Evolutionary conservation across 257 asterid genomes (phyloP), one percentile per base, ranked within the genome.

Genomic region (Leonotis leonurus): DNA sequence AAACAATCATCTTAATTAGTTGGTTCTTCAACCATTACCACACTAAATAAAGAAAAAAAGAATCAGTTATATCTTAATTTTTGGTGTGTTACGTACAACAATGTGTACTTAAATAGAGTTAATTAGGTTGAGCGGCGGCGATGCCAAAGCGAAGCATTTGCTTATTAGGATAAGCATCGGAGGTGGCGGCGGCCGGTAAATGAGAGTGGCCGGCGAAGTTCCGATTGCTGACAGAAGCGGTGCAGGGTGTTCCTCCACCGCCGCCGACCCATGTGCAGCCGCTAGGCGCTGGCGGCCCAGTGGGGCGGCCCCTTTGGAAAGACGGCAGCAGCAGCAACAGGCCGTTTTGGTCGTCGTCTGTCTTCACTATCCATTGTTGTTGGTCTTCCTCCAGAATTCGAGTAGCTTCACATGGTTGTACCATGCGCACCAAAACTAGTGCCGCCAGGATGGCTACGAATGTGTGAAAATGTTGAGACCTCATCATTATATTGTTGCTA

Each of bases 381-480:
- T 65, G 63, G 59, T 73, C 81, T 46, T 73, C 73, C 46, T 73
- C 80, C 5, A 81, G 81, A 65, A 81, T 26, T 57, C 84, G 70
- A 53, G 79, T 43, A 27, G 78, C 83, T 66, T 74, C 74, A 11
- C 18, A 25, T 44, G 68, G 60, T 35, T 72, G 60, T 32, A 61
- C 41, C n/a, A n/a, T n/a, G n/a, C n/a, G n/a, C n/a, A n/a, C n/a
- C n/a, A n/a, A n/a, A n/a, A n/a, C n/a, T n/a, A n/a, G n/a, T n/a
- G n/a, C n/a, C n/a, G n/a, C n/a, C n/a, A n/a, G n/a, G n/a, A n/a
- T n/a, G n/a, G n/a, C n/a, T n/a, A n/a, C n/a, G n/a, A n/a, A n/a
- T n/a, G n/a, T n/a, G n/a, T n/a, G n/a, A n/a, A n/a, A n/a, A n/a
- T n/a, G n/a, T n/a, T n/a, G n/a, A n/a, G n/a, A n/a, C n/a, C n/a